Evolutionary conservation across 1,139 yeast species (phyloP).

Genomic region (Kodamaea plutei): DNA sequence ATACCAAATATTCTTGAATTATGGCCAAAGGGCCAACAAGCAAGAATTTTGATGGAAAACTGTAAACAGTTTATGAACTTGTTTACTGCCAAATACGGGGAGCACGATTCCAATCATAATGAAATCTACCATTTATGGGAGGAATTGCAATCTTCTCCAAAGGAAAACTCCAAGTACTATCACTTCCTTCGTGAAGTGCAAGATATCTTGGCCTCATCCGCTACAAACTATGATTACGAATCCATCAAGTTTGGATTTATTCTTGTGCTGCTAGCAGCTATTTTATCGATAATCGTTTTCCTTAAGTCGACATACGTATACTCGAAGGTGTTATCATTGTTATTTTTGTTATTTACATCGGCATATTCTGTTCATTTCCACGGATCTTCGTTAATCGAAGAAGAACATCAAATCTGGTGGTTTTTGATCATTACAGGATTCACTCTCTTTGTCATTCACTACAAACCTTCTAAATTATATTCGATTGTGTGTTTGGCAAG

Average conservation of each 20-base stretch:
- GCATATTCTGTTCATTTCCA: conserved; percentile 60
- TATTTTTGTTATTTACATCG: conserved; percentile 31
- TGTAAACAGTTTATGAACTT: conserved; percentile 53
- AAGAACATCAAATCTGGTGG: conserved; percentile 97
- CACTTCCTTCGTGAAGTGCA: conserved; percentile 50
- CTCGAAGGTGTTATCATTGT: conserved; percentile 16
- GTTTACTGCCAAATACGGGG: conserved; percentile 23
- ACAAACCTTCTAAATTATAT: conserved; percentile 4
- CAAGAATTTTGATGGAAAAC: conserved; percentile 51
- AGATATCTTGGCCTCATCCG: conserved; percentile 52
- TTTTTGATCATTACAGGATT: conserved; percentile 47
- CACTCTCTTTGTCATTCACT: conserved; percentile 13
- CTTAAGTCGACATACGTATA: conserved; percentile 14
- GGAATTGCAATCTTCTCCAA: conserved; percentile 7
- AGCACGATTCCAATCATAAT: conserved; percentile 1
- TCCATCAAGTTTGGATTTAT: conserved; percentile 49
- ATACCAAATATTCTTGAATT: conserved; percentile 53
- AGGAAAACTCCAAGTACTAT: conserved; percentile 13
- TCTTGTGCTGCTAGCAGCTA: conserved; percentile 17
- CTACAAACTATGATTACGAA: conserved; percentile 66
- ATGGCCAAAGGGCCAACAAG: conserved; percentile 42
- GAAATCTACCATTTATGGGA: conserved; percentile 3
- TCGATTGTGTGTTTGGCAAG: conserved; percentile 31
- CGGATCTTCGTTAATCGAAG: conserved; percentile 93
- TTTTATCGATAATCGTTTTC: conserved; percentile 17